Evolutionary conservation across 805 yeast species (phyloP).

Genomic region (Schwanniomyces pseudopolymorphus): DNA sequence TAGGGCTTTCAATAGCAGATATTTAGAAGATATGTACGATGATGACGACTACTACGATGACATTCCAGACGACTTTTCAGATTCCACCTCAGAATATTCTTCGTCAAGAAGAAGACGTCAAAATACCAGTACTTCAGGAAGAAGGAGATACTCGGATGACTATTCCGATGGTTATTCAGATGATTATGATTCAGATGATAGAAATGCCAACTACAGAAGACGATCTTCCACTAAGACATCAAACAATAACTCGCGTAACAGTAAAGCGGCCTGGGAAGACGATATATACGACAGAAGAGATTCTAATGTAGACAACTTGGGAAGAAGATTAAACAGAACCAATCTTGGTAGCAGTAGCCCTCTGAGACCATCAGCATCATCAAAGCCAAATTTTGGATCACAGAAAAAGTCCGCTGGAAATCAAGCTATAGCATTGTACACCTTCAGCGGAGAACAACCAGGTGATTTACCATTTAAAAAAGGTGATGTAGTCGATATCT

Average conservation of each 20-base stretch:
- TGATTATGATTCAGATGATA: conserved; percentile 28
- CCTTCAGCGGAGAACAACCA: conserved; percentile 88
- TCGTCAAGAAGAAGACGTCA: conserved; percentile 19
- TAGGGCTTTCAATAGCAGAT: conserved; percentile 69
- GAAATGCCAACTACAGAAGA: conserved; percentile 22
- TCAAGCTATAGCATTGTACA: conserved; percentile 86
- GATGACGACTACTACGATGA: conserved; percentile 73
- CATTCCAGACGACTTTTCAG: conserved; percentile 66
- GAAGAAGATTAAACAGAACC: conserved; percentile 33
- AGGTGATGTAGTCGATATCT: conserved; percentile 88
- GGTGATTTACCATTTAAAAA: conserved; percentile 92
- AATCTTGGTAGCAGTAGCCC: conserved; percentile 26
- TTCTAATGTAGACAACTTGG: conserved; percentile 34
- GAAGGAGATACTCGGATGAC: conserved; percentile 29
- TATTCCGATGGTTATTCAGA: conserved; percentile 39
- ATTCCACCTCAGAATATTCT: conserved; percentile 47
- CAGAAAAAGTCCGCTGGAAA: conserved; percentile 46
- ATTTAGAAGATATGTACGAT: conserved; percentile 53
- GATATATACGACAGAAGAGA: conserved; percentile 64
- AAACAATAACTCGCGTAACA: conserved; percentile 5
- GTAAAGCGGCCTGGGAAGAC: conserved; percentile 76
- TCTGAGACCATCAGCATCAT: conserved; percentile 36
- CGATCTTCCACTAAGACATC: conserved; percentile 11
- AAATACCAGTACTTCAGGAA: conserved; percentile 12
- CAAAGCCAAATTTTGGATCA: conserved; percentile 43